Evolutionary conservation across 805 yeast species (phyloP), one percentile per base, ranked within the genome.

Genomic region (Isabelozyma gotoi): DNA sequence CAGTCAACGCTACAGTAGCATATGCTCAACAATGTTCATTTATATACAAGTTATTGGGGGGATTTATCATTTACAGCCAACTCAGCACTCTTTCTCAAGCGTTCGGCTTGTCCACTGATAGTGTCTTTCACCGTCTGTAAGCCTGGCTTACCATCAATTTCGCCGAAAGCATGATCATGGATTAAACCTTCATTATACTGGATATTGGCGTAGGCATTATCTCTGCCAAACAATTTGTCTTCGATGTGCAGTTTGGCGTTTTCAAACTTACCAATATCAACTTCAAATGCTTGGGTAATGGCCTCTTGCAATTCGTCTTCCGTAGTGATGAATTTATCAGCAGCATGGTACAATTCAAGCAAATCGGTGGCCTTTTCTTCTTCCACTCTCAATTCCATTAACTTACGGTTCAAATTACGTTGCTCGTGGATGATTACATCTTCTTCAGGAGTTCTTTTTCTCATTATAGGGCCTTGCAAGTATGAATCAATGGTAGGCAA

Each of bases 401-500:
- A 66, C 48, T 77, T 71, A 60, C 94, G 77, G 65, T 90, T 91
- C 53, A 85, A 78, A 38, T 70, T 64, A 51, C 91, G 76, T 62
- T 85, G 87, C 54, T 80, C 75, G 21, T 63, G 53, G 50, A 88
- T 66, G 20, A 77, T 55, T 41, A 74, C 77, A 40, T 66, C 62
- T 65, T 91, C 96, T 55, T 83, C 94, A 18, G 68, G 72, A 0
- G 95, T 85, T 62, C 96, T 77, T 38, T 68, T 78, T 57, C 85
- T 77, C 73, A 91, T 78, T 47, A 89, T 67, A 12, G 92, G 87
- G 2, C 87, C 88, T 17, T 76, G 62, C 47, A 88, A 63, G 49
- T 81, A 74, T 32, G 77, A 73, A 54, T 85, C 89, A 44, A 90
- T 71, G 1, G 96, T 85, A 38, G 97, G 97, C 40, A 88, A 71